Evolutionary conservation across 164 flowering plant genomes (phyloP), one percentile per base, ranked within the genome.

Genomic region (Magnolia sinica): DNA sequence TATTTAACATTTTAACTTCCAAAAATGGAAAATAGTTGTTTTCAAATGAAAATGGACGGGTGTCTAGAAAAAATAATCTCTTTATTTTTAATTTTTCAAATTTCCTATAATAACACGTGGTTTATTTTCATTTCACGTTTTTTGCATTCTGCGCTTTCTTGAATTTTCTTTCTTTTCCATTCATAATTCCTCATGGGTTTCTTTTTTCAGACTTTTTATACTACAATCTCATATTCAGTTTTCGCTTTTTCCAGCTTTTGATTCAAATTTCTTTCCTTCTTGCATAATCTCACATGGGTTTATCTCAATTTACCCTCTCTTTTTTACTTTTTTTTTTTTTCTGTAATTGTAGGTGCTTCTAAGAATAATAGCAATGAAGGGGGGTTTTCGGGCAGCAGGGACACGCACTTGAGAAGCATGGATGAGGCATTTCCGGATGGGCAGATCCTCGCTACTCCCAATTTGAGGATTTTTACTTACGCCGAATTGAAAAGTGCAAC

Each of bases 401-500:
- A 19, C 14, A 14, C 10, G 29, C 61, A 55, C 61, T 31, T 14
- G 19, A 68, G 20, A 50, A 68, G 71, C 45, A 24, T 27, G 50
- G 89, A 81, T 0, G 87, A 81, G 79, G 76, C 37, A 13, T 70
- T 22, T 50, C 75, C 83, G n/a, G 55, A 81, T 6, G 93, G 94
- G 22, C 83, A 83, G 24, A 83, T 90, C 8, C 77, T 91, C 69
- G 81, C 84, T 8, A 68, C 80, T 3, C 87, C 90, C 16, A 85
- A 84, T 74, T 75, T 92, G 80, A 92, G 82, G 74, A 74, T 76
- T 8, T 91, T 82, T 85, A 88, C 68, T n/a, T 91, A 85, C 78
- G 71, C 85, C 0, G 97, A 92, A 69, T 66, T 92, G 79, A 91
- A 79, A 75, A 59, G 18, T 19, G 89, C 89, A 1, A 89, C 94